A percentile compares a stretch with the other conserved stretches of the same genome.
Conservation (phyloP, 2,329 filamentous ascomycete species). For the Colletotrichum tamarilloi region DNA sequence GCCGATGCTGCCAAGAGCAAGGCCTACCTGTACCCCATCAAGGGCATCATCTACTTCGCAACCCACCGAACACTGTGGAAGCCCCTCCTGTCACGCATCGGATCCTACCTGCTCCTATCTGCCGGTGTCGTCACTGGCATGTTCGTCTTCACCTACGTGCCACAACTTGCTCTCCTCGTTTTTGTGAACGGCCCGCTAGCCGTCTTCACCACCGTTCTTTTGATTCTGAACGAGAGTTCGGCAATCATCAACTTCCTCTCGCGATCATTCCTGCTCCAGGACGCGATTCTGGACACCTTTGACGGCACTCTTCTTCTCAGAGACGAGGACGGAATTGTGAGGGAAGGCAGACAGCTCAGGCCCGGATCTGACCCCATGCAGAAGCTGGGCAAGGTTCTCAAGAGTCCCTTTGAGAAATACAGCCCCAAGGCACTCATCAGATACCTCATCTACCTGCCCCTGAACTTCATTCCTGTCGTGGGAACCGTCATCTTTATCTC, state of each 20-base stretch:
- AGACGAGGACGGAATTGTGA: conserved; percentile 70
- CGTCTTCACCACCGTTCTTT: conserved; percentile 76
- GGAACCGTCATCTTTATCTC: conserved; percentile 85
- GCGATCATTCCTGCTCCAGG: conserved; percentile 81
- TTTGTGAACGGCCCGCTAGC: conserved; percentile 88
- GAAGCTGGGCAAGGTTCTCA: conserved; percentile 67
- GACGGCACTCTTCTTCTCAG: conserved; percentile 74
- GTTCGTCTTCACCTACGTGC: conserved; percentile 89
- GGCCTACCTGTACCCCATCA: conserved; percentile 82
- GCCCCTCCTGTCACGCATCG: conserved; percentile 65
- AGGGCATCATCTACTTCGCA: conserved; percentile 71
- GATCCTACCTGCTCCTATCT: conserved; percentile 76
- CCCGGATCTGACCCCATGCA: conserved; percentile 66
- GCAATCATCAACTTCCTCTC: conserved; percentile 67
- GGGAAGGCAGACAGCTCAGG: conserved; percentile 79
- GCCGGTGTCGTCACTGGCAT: conserved; percentile 79
- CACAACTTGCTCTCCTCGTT: conserved; percentile 84
- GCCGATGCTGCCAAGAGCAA: conserved; percentile 78
- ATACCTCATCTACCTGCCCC: conserved; percentile 86
- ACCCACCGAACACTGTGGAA: conserved; percentile 68
- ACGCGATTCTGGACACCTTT: conserved; percentile 88
- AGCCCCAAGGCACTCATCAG: conserved; percentile 74
- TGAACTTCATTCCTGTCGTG: conserved; percentile 93
- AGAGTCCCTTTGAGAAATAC: conserved; percentile 67
- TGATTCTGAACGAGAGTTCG: conserved; percentile 73